Evolutionary conservation across 495 filamentous ascomycete species (phyloP).

Genomic region (Xylaria sp.): DNA sequence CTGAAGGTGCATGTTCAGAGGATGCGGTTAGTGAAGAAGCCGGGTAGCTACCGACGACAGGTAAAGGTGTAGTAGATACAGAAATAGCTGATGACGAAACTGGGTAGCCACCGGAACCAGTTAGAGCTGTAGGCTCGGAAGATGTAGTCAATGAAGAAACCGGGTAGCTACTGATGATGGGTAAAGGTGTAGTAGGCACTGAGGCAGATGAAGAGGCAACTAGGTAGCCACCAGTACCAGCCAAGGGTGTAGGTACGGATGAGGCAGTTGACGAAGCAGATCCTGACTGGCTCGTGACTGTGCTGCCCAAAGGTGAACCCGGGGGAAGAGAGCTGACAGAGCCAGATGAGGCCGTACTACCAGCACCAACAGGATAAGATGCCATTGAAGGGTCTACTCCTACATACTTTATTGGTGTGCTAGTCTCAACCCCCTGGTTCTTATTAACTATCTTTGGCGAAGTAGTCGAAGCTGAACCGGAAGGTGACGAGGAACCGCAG

Average conservation of each 20-base stretch:
- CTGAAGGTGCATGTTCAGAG: not conserved
- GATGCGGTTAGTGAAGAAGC: constrained; percentile 17
- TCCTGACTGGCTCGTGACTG: not conserved
- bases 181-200: not conserved
- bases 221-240: constrained; percentile 16
- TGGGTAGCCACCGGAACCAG: not conserved
- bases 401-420: constrained; percentile 22
- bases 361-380: not conserved
- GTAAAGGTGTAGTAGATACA: not conserved
- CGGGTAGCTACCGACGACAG: constrained; percentile 6
- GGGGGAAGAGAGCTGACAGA: not conserved
- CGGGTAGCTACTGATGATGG: constrained; percentile 3
- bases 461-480: constrained; percentile 11
- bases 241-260: constrained; percentile 1
- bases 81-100: constrained; percentile 21
- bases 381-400: not conserved
- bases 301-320: not conserved
- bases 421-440: constrained; percentile 20
- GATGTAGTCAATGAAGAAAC: constrained; percentile 16
- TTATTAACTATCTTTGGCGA: constrained; percentile 24
- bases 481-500: constrained; percentile 23
- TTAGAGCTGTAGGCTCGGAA: not conserved
- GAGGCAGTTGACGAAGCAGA: constrained; percentile 14
- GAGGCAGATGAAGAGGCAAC: constrained; percentile 22
- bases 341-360: not conserved